These are phyloP conservation scores for Nectriaceae sp. DNA, from an alignment of 2,329 filamentous ascomycete species.

Conservation along the genomic window DNA sequence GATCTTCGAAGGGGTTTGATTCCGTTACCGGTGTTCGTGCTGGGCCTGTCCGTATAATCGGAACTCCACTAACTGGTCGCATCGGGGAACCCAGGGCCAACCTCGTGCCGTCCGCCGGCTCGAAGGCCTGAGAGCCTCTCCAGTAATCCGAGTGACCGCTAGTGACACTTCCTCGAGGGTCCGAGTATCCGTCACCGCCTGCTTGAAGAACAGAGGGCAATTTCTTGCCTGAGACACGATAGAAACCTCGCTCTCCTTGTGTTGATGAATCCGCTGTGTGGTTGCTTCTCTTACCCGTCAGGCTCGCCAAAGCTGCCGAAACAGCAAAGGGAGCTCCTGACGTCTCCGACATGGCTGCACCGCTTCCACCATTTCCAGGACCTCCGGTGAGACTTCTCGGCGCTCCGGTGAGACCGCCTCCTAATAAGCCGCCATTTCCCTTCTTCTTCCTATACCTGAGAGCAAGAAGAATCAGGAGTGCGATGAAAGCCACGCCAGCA, in stretches of 20 bases:
- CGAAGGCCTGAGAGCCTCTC: constrained; percentile 53
- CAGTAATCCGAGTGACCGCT: constrained; percentile 56
- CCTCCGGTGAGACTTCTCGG: constrained; percentile 25
- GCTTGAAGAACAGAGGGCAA: constrained; percentile 62
- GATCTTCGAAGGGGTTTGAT: constrained; percentile 49
- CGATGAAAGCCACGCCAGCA: constrained; percentile 58
- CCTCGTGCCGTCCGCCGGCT: constrained; percentile 37
- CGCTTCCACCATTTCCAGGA: constrained; percentile 16
- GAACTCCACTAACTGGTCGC: constrained; percentile 60
- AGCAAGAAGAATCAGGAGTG: constrained; percentile 54
- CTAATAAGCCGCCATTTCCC: constrained; percentile 45
- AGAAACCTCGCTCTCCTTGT: constrained; percentile 59
- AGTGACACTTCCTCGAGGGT: constrained; percentile 45
- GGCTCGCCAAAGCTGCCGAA: constrained; percentile 49
- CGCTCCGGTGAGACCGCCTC: constrained; percentile 32
- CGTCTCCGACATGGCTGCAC: constrained; percentile 48
- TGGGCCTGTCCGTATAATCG: constrained; percentile 66
- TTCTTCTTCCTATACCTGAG: constrained; percentile 58
- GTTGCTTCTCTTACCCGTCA: constrained; percentile 43
- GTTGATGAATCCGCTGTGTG: constrained; percentile 32
- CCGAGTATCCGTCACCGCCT: constrained; percentile 65
- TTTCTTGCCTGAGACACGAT: constrained; percentile 66
- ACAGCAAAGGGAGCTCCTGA: constrained; percentile 40
- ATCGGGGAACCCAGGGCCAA: constrained; percentile 59
- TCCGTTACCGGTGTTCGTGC: constrained; percentile 63